These are phyloP conservation scores for Chrysoporthe deuterocubensis DNA, from an alignment of 2,329 filamentous ascomycete genomes.

Conservation along the genomic window DNA sequence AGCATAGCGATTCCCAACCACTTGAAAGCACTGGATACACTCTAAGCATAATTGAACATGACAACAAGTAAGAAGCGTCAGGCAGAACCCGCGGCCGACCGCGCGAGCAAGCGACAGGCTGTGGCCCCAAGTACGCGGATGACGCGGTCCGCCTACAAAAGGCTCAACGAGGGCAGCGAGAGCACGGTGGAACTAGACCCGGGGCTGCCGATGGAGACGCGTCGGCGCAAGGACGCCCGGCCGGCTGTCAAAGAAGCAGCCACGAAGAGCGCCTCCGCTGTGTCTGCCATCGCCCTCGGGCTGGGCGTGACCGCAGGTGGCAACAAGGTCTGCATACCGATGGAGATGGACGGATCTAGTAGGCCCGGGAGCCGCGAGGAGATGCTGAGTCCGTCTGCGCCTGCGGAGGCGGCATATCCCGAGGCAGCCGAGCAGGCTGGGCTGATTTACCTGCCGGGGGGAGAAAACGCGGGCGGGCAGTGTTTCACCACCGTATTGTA, in stretches of 20 bases:
- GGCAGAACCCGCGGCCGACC: neutral
- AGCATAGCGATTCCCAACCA: neutral
- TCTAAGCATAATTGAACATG: neutral
- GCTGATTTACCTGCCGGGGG: neutral
- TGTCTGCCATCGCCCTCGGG: neutral
- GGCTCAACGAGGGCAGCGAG: slow-evolving; percentile 6
- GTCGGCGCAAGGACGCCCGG: neutral
- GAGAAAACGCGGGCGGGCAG: neutral
- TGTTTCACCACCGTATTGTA: slow-evolving; percentile 3
- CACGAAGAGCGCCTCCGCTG: neutral
- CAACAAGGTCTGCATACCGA: neutral
- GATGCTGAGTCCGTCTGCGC: neutral
- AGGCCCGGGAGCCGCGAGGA: neutral
- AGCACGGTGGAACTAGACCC: slow-evolving; percentile 9
- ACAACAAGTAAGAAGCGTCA: slow-evolving; percentile 13
- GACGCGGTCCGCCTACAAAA: slow-evolving; percentile 18
- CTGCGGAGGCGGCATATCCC: neutral
- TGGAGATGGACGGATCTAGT: neutral
- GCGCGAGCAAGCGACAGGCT: neutral
- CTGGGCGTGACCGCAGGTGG: neutral
- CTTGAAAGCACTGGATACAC: too few relatives aligned
- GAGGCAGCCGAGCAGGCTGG: neutral
- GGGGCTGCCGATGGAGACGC: slow-evolving; percentile 12
- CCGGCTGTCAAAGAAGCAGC: neutral
- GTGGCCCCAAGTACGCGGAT: neutral